These are phyloP conservation scores for Xylaria sp. DNA, from an alignment of 2,329 filamentous ascomycete species.

Conservation along the genomic window DNA sequence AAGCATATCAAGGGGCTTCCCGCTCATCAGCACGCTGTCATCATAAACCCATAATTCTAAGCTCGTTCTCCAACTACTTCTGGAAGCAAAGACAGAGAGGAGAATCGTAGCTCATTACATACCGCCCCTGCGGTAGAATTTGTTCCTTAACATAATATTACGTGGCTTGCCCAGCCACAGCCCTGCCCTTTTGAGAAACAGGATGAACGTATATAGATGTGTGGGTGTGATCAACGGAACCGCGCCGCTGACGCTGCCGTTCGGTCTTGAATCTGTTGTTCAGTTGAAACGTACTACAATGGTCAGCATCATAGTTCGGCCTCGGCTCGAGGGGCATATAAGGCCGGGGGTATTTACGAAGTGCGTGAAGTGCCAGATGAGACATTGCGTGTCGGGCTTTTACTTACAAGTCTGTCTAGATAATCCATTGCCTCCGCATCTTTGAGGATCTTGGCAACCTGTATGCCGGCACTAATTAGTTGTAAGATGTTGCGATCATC, in stretches of 20 bases:
- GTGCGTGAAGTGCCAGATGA: conserved; percentile 10
- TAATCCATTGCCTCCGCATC: conserved; percentile 86
- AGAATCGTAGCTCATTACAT: conserved; percentile 46
- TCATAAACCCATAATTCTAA: conserved; percentile 25
- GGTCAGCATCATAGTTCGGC: conserved; percentile 22
- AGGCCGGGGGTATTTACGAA: conserved; percentile 1
- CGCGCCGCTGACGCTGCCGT: conserved; percentile 56
- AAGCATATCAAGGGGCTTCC: conserved; percentile 28
- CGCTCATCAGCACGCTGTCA: conserved; percentile 15
- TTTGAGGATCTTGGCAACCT: conserved; percentile 88
- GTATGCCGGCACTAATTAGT: conserved; percentile 85
- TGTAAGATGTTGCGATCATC: conserved; percentile 91
- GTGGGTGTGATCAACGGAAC: conserved; percentile 51
- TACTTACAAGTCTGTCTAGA: conserved; percentile 71
- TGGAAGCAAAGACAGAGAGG: conserved; percentile 24
- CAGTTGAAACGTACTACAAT: conserved; percentile 76
- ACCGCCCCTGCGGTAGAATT: conserved; percentile 39
- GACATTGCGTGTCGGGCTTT: neutral
- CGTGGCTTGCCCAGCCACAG: conserved; percentile 34
- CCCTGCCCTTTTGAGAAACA: conserved; percentile 28
- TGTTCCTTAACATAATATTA: conserved; percentile 39
- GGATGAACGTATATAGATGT: conserved; percentile 40
- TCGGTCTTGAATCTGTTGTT: conserved; percentile 80
- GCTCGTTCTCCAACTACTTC: conserved; percentile 29
- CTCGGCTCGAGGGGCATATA: neutral